Base-by-base conservation (phyloP, 352 stramenopile genomes). In the Pythium aphanidermatum region DNA sequence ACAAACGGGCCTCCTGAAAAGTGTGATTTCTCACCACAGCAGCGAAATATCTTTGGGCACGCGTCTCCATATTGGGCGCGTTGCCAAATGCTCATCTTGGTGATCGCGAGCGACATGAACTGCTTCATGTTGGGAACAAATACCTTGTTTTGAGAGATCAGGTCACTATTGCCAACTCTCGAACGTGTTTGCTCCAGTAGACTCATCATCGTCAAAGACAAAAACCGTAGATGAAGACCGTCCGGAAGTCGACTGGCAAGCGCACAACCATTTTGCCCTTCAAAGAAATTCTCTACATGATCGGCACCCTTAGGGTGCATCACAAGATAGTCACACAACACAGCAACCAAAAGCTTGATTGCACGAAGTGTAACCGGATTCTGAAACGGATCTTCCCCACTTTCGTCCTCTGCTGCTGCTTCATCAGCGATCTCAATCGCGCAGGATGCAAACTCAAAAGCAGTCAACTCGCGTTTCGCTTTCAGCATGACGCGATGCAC, bases 41-140 rank as follows among this genome's bases (percentile, higher is more conserved):
- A 86, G 27, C 44, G 54, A 51, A 84, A 74, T 2, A 51, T 41
- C 13, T 40, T 17, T 12, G 75, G 72, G 28, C 75, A 87, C 5
- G 60, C 66, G 29, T 86, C 72, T 2, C 76, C 72, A 23, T 86
- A 68, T 41, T 89, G 76, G 9, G 76, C 57, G 20, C 67, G 63
- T 37, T 89, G 76, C 76, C 74, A 89, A 25, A 62, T 63, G 19
- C 83, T 71, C 69, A 86, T 86, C 31, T 76, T 83, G 25, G 51
- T 44, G 20, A 85, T 63, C 3, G 63, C 59, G 28, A 85, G 58
- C 23, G 60, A 68, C 17, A 83, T 55, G 30, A 89, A 84, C 5
- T 75, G 67, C 20, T 75, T 73, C 20, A 86, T 52, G 36, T 85
- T 89, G 23, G 50, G 27, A 8, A 48, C 69, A 40, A 83, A 86